phyloP scores from a whole-genome alignment of 2,329 filamentous ascomycete genomes.

The Monosporascus sp. region DNA sequence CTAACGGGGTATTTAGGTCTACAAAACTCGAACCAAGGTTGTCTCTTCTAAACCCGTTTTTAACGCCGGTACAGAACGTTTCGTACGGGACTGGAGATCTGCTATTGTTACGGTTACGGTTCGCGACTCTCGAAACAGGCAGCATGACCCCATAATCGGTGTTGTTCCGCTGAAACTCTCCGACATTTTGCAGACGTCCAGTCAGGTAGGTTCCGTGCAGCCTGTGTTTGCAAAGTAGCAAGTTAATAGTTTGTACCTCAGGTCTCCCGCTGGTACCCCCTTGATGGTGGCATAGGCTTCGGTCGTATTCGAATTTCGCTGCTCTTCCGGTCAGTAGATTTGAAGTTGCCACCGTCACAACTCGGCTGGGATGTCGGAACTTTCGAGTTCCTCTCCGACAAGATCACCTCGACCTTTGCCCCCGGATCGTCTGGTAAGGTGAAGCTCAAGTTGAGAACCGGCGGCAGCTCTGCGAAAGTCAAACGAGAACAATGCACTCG shows the following conservation, averaged over 20 bases:
- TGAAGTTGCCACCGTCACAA: conserved; percentile 75
- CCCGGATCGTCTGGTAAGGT: conserved; percentile 52
- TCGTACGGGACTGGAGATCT: conserved; percentile 89
- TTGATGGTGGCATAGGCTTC: conserved; percentile 90
- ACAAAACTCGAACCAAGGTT: conserved; percentile 92
- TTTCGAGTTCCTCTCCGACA: conserved; percentile 76
- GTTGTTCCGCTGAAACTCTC: conserved; percentile 84
- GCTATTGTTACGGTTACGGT: conserved; percentile 82
- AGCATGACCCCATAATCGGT: conserved; percentile 92
- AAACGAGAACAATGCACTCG: conserved; percentile 57
- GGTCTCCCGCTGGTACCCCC: conserved; percentile 81
- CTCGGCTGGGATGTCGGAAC: conserved; percentile 95
- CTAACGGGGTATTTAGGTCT: conserved; percentile 44
- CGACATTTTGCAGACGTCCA: conserved; percentile 81
- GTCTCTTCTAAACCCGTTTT: conserved; percentile 94
- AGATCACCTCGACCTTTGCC: conserved; percentile 58
- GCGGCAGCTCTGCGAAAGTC: conserved; percentile 72
- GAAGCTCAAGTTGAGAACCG: conserved; percentile 76
- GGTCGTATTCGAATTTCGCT: conserved; percentile 84
- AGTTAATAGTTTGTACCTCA: conserved; percentile 20
- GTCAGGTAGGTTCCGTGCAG: conserved; percentile 46
- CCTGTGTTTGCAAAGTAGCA: neutral
- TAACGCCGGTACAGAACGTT: conserved; percentile 91
- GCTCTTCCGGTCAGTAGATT: conserved; percentile 84
- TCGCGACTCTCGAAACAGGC: conserved; percentile 79